Base-by-base conservation (phyloP, 1,284 basidiomycete genomes). In the Rhodotorula sp. region DNA sequence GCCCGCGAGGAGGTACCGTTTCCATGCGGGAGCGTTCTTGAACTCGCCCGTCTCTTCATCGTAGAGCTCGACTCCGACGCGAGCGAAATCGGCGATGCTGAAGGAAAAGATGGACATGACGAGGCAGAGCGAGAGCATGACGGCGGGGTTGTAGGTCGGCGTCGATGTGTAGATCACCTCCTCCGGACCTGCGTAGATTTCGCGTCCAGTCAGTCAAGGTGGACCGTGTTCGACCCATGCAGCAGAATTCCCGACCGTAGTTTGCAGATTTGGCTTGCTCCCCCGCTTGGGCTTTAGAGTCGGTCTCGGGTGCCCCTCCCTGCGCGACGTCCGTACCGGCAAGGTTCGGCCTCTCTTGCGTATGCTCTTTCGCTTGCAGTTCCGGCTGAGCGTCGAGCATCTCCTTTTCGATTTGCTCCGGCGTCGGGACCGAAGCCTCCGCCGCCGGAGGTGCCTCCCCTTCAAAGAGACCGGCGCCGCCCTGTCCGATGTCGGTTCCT, bases 61-160 rank as follows among this genome's bases (percentile, higher is more conserved):
- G 50, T 54, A 64, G 4, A 21, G 34, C 38, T 70, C 68, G 54
- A 70, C 58, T 15, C 74, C 74, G 19, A 58, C 56, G 7, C 74
- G 60, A 0, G 74, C 74, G 7, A 71, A 58, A 56, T 76, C 74
- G 21, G 69, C 74, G 15, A 61, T 62, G 8, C 62, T 58, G 56
- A 73, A 57, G 45, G 56, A 60, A 60, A 73, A 71, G 21, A 76
- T 66, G 21, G 64, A 60, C 34, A 76, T 58, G 55, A 70, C 70
- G 28, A 68, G 63, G 16, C 63, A 54, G 28, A 66, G 66, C 10
- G 65, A 59, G n/a, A 76, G 64, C 60, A 76, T 66, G 28, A 76
- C 54, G 2, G 74, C 59, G 6, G 64, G 62, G 49, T 74, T 76
- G 68, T 60, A 76, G 0, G 69, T 68, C n/a, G 67, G 60, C 0